Evolutionary conservation across 2,329 filamentous ascomycete genomes (phyloP).

Genomic region (Curvularia hawaiiensis): DNA sequence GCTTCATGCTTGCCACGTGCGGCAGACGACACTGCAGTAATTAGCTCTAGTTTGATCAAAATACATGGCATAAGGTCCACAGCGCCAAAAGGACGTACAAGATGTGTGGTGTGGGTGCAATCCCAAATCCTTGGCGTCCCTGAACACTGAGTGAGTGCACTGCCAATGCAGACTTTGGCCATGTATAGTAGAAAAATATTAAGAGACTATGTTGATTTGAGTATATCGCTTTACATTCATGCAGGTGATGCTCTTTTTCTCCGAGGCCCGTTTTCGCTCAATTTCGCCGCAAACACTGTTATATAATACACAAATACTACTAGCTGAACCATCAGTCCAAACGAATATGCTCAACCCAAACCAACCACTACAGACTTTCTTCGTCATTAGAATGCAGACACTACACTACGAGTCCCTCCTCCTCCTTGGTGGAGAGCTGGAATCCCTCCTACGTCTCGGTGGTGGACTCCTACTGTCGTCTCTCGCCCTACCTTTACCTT

Average conservation of each 20-base stretch:
- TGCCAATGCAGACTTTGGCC: neutral
- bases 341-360: neutral
- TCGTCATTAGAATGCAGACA: neutral
- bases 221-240: neutral
- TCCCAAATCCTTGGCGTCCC: neutral
- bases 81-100: neutral
- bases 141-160: neutral
- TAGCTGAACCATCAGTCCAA: neutral
- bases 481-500: slow-evolving; percentile 3
- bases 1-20: neutral
- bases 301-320: neutral
- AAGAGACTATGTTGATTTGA: neutral
- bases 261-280: neutral
- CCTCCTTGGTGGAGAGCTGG: slow-evolving; percentile 8
- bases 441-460: slow-evolving; percentile 7
- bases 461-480: slow-evolving; percentile 7
- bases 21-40: neutral
- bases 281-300: neutral
- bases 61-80: neutral
- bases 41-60: neutral
- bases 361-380: neutral
- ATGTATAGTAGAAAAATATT: neutral
- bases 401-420: slow-evolving; percentile 1
- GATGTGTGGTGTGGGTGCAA: neutral
- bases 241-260: neutral